Conservation (phyloP, 305 asterid genomes). For the Rubia peregrina region DNA sequence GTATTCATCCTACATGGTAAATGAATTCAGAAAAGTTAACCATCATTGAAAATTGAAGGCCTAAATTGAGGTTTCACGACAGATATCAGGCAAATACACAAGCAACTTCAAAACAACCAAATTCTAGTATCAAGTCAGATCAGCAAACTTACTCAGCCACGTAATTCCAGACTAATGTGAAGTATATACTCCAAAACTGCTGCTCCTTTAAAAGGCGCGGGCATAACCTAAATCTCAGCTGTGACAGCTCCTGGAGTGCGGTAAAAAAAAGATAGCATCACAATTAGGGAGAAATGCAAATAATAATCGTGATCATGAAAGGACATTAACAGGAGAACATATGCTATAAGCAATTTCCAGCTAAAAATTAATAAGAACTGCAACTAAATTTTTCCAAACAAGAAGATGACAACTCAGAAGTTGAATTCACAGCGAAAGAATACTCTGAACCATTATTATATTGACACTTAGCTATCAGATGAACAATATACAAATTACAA, state of each 20-base stretch:
- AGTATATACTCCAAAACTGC: constrained; percentile 84
- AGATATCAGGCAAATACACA: constrained; percentile 3
- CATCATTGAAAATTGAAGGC: background rate
- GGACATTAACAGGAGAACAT: background rate
- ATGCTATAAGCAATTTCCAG: too few relatives aligned
- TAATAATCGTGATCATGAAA: background rate
- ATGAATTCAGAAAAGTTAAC: background rate
- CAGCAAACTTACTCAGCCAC: constrained; percentile 66
- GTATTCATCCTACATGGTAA: background rate
- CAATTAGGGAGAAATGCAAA: constrained; percentile 12
- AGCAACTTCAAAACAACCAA: constrained; percentile 11
- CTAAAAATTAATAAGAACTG: background rate
- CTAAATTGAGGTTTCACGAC: background rate
- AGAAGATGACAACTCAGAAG: background rate
- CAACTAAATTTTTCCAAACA: background rate
- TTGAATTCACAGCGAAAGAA: background rate
- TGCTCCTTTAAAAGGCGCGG: constrained; percentile 82
- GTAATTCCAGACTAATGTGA: constrained; percentile 56
- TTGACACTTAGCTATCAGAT: background rate
- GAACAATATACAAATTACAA: background rate
- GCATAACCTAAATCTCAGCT: constrained; percentile 67
- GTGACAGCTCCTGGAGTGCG: constrained; percentile 66
- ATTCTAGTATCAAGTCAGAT: background rate
- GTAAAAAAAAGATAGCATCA: constrained; percentile 23
- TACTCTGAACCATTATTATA: background rate